phyloP scores from a whole-genome alignment of 768 basidiomycete species.

The Cubamyces lactineus region DNA sequence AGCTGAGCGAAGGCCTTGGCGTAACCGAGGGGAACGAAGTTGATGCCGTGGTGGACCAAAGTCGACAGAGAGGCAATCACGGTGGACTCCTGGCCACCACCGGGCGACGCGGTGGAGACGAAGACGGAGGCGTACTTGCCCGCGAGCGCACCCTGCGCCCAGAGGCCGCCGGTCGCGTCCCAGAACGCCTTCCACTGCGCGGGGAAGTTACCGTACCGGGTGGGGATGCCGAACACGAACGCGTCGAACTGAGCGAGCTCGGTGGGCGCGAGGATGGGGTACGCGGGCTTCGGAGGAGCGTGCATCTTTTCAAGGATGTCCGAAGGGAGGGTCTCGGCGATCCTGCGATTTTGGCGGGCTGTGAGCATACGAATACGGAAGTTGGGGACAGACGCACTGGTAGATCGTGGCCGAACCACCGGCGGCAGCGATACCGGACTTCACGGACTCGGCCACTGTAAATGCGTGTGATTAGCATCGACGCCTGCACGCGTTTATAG shows the following conservation, averaged over 20 bases:
- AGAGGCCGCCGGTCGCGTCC: slow-evolving; percentile 74
- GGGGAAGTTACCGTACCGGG: slow-evolving; percentile 82
- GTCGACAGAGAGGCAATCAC: slow-evolving; percentile 44
- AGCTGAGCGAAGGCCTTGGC: slow-evolving; percentile 44
- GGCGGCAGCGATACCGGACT: slow-evolving; percentile 44
- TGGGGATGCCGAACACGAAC: slow-evolving; percentile 77
- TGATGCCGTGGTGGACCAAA: slow-evolving; percentile 58
- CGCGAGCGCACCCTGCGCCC: slow-evolving; percentile 58
- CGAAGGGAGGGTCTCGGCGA: slow-evolving; percentile 76
- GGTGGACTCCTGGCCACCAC: slow-evolving; percentile 70
- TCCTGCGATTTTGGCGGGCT: slow-evolving; percentile 41
- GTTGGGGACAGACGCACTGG: slow-evolving; percentile 39
- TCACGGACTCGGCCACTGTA: slow-evolving; percentile 62
- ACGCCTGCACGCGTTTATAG: not conserved
- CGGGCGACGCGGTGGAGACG: slow-evolving; percentile 68
- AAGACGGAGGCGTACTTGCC: slow-evolving; percentile 83
- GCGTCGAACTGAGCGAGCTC: slow-evolving; percentile 70
- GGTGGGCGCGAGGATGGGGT: slow-evolving; percentile 66
- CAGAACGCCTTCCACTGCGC: slow-evolving; percentile 85
- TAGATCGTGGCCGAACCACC: slow-evolving; percentile 52
- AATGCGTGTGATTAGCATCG: slow-evolving; percentile 7
- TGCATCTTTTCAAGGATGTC: slow-evolving; percentile 72
- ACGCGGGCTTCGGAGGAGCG: slow-evolving; percentile 71
- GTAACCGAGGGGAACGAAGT: slow-evolving; percentile 59
- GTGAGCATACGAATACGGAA: not conserved